Conservation (phyloP, 192 early-diverging fungal genomes). For the Coemansia erecta region DNA sequence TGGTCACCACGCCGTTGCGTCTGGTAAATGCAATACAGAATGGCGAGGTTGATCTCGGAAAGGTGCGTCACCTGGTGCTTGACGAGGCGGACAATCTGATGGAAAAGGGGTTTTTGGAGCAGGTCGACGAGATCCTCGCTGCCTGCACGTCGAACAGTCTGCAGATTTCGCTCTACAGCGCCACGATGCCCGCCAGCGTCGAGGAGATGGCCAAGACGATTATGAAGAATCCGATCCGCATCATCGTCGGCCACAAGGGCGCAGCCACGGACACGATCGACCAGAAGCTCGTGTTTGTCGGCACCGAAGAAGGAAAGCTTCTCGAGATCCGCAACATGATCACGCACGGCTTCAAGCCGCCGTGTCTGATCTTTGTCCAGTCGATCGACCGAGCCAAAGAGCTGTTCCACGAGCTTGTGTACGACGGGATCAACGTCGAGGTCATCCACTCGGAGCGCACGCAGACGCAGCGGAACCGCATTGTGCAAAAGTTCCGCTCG, state of each 20-base stretch:
- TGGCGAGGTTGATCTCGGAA: conserved; percentile 71
- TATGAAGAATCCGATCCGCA: conserved; percentile 85
- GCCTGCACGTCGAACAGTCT: conserved; percentile 73
- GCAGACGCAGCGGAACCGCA: conserved; percentile 86
- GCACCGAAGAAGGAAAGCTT: conserved; percentile 92
- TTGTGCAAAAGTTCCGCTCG: conserved; percentile 82
- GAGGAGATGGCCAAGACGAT: conserved; percentile 89
- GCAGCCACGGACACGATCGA: conserved; percentile 88
- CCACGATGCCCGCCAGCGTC: conserved; percentile 88
- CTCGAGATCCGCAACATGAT: conserved; percentile 88
- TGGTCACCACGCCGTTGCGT: conserved; percentile 90
- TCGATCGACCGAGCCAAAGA: conserved; percentile 97
- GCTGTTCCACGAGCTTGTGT: conserved; percentile 92
- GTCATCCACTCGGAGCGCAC: conserved; percentile 97
- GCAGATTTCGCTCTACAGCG: conserved; percentile 87
- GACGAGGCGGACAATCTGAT: conserved; percentile 85
- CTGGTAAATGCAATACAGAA: conserved; percentile 85
- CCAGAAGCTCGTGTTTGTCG: conserved; percentile 87
- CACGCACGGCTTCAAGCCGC: conserved; percentile 75
- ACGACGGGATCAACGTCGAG: conserved; percentile 97
- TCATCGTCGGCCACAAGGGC: conserved; percentile 87
- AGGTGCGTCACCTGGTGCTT: conserved; percentile 70
- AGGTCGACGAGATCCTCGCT: conserved; percentile 84
- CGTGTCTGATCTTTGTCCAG: conserved; percentile 94
- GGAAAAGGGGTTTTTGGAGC: conserved; percentile 82